Conservation (phyloP, 768 basidiomycete species). For the Atractiella rhizophila region DNA sequence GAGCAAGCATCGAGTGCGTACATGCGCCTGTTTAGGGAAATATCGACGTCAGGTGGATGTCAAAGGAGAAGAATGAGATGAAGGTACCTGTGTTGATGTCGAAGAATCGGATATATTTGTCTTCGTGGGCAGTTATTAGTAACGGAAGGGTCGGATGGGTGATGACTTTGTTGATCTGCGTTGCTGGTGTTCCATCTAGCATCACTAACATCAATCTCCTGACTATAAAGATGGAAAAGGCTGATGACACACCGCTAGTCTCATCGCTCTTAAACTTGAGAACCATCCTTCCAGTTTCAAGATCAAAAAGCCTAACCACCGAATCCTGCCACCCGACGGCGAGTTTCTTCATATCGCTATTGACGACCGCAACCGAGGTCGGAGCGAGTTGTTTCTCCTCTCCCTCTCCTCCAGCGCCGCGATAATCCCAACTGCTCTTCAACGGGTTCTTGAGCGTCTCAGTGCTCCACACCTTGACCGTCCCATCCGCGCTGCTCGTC, state of each 20-base stretch:
- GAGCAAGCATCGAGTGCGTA: conserved; percentile 68
- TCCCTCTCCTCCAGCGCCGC: conserved; percentile 32
- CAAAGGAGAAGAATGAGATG: background rate
- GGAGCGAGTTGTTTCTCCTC: conserved; percentile 26
- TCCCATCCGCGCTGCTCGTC: conserved; percentile 71
- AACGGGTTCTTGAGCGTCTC: conserved; percentile 26
- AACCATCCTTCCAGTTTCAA: conserved; percentile 56
- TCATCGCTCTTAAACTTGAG: conserved; percentile 33
- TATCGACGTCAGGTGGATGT: background rate
- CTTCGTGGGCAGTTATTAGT: conserved; percentile 74
- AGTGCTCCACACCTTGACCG: conserved; percentile 57
- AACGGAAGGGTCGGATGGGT: conserved; percentile 77
- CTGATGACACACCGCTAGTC: conserved; percentile 23
- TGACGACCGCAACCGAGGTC: conserved; percentile 58
- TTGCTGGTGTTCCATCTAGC: conserved; percentile 44
- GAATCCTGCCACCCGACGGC: conserved; percentile 77
- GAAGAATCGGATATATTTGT: conserved; percentile 74
- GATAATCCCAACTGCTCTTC: conserved; percentile 51
- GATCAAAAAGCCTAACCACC: conserved; percentile 67
- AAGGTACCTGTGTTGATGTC: conserved; percentile 52
- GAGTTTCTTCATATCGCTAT: conserved; percentile 56
- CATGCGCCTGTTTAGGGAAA: conserved; percentile 37
- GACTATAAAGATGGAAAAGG: conserved; percentile 26
- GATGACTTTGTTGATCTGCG: conserved; percentile 60
- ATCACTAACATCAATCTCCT: too few species aligned